Evolutionary conservation across 1,284 basidiomycete genomes (phyloP), one percentile per base, ranked within the genome.

Genomic region (Trametes sp.): DNA sequence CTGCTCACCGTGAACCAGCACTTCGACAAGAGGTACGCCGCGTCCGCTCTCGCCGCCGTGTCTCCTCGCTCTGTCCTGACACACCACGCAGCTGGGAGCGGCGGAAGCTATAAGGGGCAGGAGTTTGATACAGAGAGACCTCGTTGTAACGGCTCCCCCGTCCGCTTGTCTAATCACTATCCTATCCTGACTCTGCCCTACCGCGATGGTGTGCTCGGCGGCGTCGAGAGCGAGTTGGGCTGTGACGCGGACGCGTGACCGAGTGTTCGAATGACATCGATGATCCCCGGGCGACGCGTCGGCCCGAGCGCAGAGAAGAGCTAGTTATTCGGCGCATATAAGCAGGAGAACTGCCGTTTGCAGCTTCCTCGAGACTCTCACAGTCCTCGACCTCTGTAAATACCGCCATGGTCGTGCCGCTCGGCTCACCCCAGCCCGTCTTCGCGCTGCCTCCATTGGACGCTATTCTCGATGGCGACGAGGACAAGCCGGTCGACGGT

Each of bases 1-100:
- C 51, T 94, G 59, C 72, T 87, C 72, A 76, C 84, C 57, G 84
- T 91, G 41, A 87, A 89, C 78, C 85, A 89, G 72, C 87, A 85
- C 69, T 92, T 93, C 66, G 83, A 88, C 16, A 89, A 87, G 79
- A 86, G 80, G 91, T 92, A 56, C 62, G 76, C 28, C 6, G 48
- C 51, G 29, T 29, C 31, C 60, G 19, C 33, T 26, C 2, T 48
- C 31, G 41, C 51, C 57, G 48, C 53, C 42, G 16, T 55, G 36
- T 44, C 19, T 42, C 45, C n/a, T 29, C n/a, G n/a, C n/a, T n/a
- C n/a, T n/a, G n/a, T n/a, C 16, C 42, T 62, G 52, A 48, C 65
- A 61, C 57, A 35, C 63, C 60, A 19, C 65, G 4, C 70, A 93
- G 90, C 71, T 93, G 91, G 90, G 78, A 81, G 60, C 84, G 90